These are phyloP conservation scores for Vachellia collinsii DNA, from an alignment of 306 rosid genomes.

Conservation along the genomic window DNA sequence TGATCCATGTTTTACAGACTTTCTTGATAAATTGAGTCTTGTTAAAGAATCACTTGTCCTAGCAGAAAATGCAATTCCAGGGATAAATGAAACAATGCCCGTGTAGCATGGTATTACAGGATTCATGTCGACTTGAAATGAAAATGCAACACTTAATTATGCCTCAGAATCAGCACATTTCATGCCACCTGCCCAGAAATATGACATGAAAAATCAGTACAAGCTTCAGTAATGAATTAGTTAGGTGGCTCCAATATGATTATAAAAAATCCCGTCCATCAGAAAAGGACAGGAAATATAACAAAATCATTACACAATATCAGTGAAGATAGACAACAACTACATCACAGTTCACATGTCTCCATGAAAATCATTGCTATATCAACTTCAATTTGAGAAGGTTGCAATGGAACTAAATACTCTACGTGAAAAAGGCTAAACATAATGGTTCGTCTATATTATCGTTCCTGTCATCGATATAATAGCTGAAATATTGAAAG, in stretches of 20 bases:
- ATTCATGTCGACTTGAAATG: slow-evolving; percentile 59
- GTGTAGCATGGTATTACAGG: slow-evolving; percentile 68
- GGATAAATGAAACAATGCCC: slow-evolving; percentile 70
- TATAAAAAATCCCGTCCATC: slow-evolving; percentile 5
- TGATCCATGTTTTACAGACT: slow-evolving; percentile 46
- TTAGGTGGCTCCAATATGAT: slow-evolving; percentile 2
- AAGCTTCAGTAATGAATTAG: neutral
- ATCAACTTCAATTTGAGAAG: slow-evolving; percentile 13
- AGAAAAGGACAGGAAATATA: slow-evolving; percentile 5
- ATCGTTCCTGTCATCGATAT: slow-evolving; percentile 3
- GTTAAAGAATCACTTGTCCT: slow-evolving; percentile 58
- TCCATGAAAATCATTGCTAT: slow-evolving; percentile 2
- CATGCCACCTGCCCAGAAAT: slow-evolving; percentile 46
- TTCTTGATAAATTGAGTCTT: slow-evolving; percentile 61
- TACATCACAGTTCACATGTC: slow-evolving; percentile 16
- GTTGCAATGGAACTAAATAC: slow-evolving; percentile 12
- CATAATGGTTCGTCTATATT: slow-evolving; percentile 3
- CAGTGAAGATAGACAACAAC: slow-evolving; percentile 6
- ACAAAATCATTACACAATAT: slow-evolving; percentile 12
- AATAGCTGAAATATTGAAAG: slow-evolving; percentile 14
- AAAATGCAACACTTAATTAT: slow-evolving; percentile 31
- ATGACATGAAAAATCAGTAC: slow-evolving; percentile 20
- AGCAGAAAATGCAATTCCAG: slow-evolving; percentile 62
- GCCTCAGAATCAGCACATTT: slow-evolving; percentile 44
- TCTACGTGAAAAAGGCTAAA: neutral